Evolutionary conservation across 2,329 filamentous ascomycete genomes (phyloP), one percentile per base, ranked within the genome.

Genomic region (Pseudogymnoascus sp.): DNA sequence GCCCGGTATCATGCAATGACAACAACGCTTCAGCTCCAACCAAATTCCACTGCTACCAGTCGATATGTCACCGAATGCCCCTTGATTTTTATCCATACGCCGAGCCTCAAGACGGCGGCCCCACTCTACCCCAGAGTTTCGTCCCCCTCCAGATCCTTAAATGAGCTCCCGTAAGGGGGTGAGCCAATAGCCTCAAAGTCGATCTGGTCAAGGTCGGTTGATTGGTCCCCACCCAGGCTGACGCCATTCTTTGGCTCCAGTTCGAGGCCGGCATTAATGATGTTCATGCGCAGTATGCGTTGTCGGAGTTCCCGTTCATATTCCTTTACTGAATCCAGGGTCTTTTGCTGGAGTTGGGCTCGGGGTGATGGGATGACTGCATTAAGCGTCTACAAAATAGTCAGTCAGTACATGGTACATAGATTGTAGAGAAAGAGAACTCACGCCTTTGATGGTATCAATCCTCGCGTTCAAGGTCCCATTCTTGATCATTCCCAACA

Each of bases 291-390:
- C 61, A 93, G 81, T 61, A 98, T 80, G 46, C 91, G 86, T 68
- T 96, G 82, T 61, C 90, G 82, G 5, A 93, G 85, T 66, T 91
- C 88, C 60, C 84, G 82, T 70, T 93, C 87, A 70, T 95, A 95
- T 28, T 83, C 81, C 62, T 83, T 82, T 2, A 91, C 85, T 64
- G 86, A 85, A 19, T 84, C 78, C 22, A 96, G 78, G 0, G 89
- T 86, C 6, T 87, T 81, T 26, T 79, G 77, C 72, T 97, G 92
- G 70, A 96, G 86, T 59, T 84, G 80, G 11, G 81, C 79, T 37
- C 93, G 85, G 2, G 85, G 77, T 64, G 93, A 84, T 10, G 80
- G 82, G 24, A 87, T 82, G 6, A 88, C 85, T 0, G 89, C 89
- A 10, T 92, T 84, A 4, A 98, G 83, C 1, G 96, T 79, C 82